These are phyloP conservation scores for Camelina neglecta DNA, from an alignment of 345 rosid species.

Conservation along the genomic window DNA sequence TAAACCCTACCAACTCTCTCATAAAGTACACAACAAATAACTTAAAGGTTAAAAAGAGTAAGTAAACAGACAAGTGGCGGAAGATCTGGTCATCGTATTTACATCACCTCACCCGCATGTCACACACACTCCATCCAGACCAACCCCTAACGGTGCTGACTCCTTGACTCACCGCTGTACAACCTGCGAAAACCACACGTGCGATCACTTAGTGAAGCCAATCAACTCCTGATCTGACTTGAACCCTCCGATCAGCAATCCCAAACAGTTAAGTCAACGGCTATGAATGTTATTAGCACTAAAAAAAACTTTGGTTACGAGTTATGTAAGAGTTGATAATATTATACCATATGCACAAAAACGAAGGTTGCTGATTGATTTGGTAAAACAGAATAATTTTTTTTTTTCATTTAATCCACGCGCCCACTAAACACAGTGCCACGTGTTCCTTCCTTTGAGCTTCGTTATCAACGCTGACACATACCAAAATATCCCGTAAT, in stretches of 20 bases:
- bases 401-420: constrained; percentile 51
- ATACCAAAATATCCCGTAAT: constrained; percentile 3
- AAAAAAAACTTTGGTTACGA: neutral
- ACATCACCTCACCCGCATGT: constrained; percentile 15
- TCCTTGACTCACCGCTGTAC: constrained; percentile 88
- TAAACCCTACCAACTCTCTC: neutral
- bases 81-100: constrained; percentile 17
- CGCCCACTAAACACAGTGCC: constrained; percentile 59
- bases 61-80: constrained; percentile 19
- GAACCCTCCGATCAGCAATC: constrained; percentile 24
- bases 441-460: constrained; percentile 58
- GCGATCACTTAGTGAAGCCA: neutral
- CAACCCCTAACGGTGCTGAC: constrained; percentile 57
- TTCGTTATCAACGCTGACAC: constrained; percentile 52
- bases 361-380: constrained; percentile 35
- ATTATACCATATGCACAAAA: constrained; percentile 40
- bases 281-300: neutral
- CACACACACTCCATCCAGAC: neutral
- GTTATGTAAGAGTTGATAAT: constrained; percentile 18
- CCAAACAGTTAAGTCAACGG: neutral
- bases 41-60: neutral
- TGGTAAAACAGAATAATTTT: constrained; percentile 29
- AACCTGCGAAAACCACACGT: constrained; percentile 58
- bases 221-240: constrained; percentile 32
- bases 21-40: neutral